Conservation (phyloP, 345 rosid genomes). For the Populus tremula region DNA sequence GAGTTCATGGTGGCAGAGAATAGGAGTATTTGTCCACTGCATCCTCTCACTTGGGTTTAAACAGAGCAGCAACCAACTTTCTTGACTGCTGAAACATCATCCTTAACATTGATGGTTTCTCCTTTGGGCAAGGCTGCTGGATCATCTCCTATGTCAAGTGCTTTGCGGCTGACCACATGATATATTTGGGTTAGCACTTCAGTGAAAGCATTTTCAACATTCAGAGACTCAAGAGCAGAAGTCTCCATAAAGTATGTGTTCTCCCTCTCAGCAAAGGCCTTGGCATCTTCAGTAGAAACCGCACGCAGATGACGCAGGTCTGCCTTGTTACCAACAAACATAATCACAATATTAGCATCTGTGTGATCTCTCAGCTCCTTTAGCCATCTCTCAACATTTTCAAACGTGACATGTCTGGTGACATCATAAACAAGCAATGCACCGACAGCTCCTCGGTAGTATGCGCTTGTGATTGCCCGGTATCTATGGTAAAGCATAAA, state of each 20-base stretch:
- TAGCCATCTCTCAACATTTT: conserved; percentile 86
- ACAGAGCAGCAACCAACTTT: conserved; percentile 74
- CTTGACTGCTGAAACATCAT: conserved; percentile 77
- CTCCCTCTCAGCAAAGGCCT: conserved; percentile 66
- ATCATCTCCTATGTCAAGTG: conserved; percentile 78
- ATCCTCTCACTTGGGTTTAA: neutral
- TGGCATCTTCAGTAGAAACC: conserved; percentile 65
- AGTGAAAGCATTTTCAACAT: conserved; percentile 78
- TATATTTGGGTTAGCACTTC: conserved; percentile 80
- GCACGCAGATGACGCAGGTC: conserved; percentile 86
- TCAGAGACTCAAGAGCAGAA: conserved; percentile 77
- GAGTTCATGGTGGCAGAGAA: neutral
- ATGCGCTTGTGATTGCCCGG: conserved; percentile 89
- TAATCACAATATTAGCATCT: conserved; percentile 75
- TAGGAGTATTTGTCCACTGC: neutral
- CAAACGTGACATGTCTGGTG: conserved; percentile 77
- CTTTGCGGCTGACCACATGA: conserved; percentile 72
- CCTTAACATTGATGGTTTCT: conserved; percentile 57
- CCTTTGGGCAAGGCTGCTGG: conserved; percentile 86
- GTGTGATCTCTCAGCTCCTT: conserved; percentile 88
- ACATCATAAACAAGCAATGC: conserved; percentile 82
- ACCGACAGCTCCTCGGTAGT: conserved; percentile 86
- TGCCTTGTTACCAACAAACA: conserved; percentile 92
- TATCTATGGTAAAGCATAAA: conserved; percentile 40
- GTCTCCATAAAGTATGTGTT: conserved; percentile 81